A percentile compares a stretch with the other conserved stretches of the same genome.
phyloP scores from a whole-genome alignment of 805 yeast genomes.

The Kodamaea lidongshanica region DNA sequence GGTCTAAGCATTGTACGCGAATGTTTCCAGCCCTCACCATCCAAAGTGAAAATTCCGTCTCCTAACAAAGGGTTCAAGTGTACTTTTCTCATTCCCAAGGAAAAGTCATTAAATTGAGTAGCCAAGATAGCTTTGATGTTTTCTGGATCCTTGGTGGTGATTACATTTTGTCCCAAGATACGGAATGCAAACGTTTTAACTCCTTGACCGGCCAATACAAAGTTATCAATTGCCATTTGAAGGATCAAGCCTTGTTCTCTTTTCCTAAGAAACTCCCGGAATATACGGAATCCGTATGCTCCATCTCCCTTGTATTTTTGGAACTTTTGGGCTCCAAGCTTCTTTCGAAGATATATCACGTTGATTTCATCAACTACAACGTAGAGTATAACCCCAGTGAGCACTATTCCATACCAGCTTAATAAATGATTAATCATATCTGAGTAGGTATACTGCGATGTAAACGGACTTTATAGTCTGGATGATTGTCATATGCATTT shows the following conservation, averaged over 20 bases:
- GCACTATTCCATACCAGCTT: conserved; percentile 3
- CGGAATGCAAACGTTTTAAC: conserved; percentile 3
- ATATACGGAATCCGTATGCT: conserved; percentile 1
- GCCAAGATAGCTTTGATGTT: conserved; percentile 38
- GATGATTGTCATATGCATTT: too few relatives aligned
- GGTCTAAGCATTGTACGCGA: conserved; percentile 40
- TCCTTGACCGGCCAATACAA: neutral
- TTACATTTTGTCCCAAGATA: conserved; percentile 14
- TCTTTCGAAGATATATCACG: conserved; percentile 3
- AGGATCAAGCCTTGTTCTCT: conserved; percentile 3
- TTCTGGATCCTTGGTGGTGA: conserved; percentile 34
- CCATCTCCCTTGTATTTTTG: conserved; percentile 1
- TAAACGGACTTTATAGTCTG: too few relatives aligned
- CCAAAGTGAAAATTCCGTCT: conserved; percentile 40
- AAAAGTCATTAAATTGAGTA: conserved; percentile 37
- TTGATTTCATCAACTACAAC: neutral
- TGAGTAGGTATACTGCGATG: too few relatives aligned
- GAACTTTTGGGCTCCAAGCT: conserved; percentile 4
- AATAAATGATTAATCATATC: too few relatives aligned
- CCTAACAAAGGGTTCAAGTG: conserved; percentile 35
- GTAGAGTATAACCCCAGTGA: conserved; percentile 4
- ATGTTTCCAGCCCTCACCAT: conserved; percentile 39
- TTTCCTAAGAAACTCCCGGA: conserved; percentile 3
- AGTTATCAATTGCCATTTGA: conserved; percentile 2
- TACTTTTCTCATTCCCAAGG: conserved; percentile 33